These are phyloP conservation scores for Chamaecrista fasciculata DNA, from an alignment of 306 rosid genomes.

Conservation along the genomic window DNA sequence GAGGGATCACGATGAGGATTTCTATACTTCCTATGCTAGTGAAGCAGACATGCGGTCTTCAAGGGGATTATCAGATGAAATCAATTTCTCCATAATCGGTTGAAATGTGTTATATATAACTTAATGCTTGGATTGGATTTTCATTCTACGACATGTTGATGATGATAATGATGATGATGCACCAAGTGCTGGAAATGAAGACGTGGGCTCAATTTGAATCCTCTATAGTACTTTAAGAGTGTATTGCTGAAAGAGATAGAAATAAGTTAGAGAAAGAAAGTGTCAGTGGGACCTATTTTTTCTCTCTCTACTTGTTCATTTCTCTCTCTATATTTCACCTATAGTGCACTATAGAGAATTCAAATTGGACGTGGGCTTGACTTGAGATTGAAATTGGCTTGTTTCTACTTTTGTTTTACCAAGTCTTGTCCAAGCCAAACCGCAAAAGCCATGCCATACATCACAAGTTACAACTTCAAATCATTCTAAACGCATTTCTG, in stretches of 20 bases:
- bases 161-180: too few species aligned
- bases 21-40: constrained; percentile 29
- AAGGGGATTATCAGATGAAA: constrained; percentile 33
- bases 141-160: neutral
- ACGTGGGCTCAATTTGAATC: too few species aligned
- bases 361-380: too few species aligned
- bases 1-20: constrained; percentile 27
- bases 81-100: constrained; percentile 22
- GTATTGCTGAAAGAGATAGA: too few species aligned
- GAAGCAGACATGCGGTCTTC: constrained; percentile 44
- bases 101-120: constrained; percentile 21
- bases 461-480: neutral
- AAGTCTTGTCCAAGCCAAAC: neutral
- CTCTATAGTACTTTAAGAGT: too few species aligned
- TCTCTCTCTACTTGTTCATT: too few species aligned
- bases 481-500: neutral
- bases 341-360: too few species aligned
- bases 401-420: neutral
- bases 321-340: too few species aligned
- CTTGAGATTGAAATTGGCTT: too few species aligned
- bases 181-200: too few species aligned
- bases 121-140: constrained; percentile 9
- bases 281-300: too few species aligned
- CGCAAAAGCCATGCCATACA: neutral
- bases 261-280: too few species aligned